Evolutionary conservation across 2,329 filamentous ascomycete species (phyloP), one percentile per base, ranked within the genome.

Genomic region (Immersiporthe knoxdaviesiana): DNA sequence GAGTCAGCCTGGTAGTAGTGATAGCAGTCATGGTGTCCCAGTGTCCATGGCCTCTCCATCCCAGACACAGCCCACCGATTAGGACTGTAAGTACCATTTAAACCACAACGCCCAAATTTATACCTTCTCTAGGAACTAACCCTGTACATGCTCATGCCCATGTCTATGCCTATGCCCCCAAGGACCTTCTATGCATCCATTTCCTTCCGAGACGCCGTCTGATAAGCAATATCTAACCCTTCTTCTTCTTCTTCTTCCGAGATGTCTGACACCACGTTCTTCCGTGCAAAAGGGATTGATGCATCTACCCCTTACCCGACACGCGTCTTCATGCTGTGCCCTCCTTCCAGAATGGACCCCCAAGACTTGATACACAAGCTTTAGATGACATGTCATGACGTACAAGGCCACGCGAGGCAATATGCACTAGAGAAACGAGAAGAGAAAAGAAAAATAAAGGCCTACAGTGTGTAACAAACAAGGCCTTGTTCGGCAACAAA

Each of bases 241-340:
- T 52, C 39, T 52, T 41, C 32, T 63, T 52, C 39, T 52, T 41
- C 32, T 35, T 63, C 35, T 44, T 21, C 41, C 21, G 32, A 54
- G 39, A 63, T 54, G 37, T 32, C n/a, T 35, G 50, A 30, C 14
- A 47, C 66, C 63, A 39, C 37, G 69, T 44, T 59, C 32, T 44
- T 59, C 24, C 59, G 69, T 71, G 64, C 63, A 41, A 37, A 58
- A 41, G 47, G n/a, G 37, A 44, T n/a, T 35, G 4, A 67, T 70
- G 68, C 65, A 63, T 18, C 60, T 56, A 63, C 54, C 64, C 67
- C 60, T 64, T 61, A 67, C 35, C 67, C 54, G 54, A n/a, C 62
- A 59, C 39, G 56, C 63, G 66, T 69, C 64, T 64, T 71, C 44
- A 71, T 71, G 69, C 67, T 69, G 69, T 71, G 67, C 58, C 32